Percentiles rank a stretch among this genome's conserved stretches.
Conservation (phyloP, 345 rosid species). For the Eucalyptus cloeziana region DNA sequence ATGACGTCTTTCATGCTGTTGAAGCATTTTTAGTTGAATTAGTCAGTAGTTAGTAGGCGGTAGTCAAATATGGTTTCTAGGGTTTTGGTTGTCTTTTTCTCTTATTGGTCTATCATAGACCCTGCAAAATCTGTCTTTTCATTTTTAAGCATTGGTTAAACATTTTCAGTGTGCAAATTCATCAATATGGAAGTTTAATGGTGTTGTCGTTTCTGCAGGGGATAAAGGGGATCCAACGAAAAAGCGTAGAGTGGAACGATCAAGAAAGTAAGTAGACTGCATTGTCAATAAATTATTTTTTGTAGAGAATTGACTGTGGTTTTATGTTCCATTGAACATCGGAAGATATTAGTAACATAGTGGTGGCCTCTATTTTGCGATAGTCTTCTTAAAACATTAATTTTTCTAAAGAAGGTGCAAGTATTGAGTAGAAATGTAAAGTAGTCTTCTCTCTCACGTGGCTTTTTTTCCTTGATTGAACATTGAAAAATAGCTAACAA, state of each 20-base stretch:
- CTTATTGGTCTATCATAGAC: not conserved
- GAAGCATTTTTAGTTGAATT: not conserved
- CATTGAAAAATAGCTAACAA: not conserved
- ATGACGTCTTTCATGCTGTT: not conserved
- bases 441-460: not conserved
- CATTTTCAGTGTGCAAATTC: not conserved
- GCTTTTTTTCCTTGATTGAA: not conserved
- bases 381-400: not conserved
- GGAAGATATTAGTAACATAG: not conserved
- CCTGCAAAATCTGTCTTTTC: not conserved
- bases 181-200: not conserved
- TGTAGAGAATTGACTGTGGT: not conserved
- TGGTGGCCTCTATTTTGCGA: not conserved
- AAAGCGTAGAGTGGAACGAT: constrained; percentile 66
- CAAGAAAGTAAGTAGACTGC: constrained; percentile 45
- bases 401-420: not conserved
- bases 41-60: not conserved
- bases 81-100: not conserved
- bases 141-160: not conserved
- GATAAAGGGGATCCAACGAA: constrained; percentile 61
- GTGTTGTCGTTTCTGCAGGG: constrained; percentile 17
- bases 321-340: not conserved
- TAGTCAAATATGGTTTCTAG: not conserved
- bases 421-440: not conserved
- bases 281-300: too few species aligned